Conservation (phyloP, 2,329 filamentous ascomycete genomes). For the Alternaria sp. region DNA sequence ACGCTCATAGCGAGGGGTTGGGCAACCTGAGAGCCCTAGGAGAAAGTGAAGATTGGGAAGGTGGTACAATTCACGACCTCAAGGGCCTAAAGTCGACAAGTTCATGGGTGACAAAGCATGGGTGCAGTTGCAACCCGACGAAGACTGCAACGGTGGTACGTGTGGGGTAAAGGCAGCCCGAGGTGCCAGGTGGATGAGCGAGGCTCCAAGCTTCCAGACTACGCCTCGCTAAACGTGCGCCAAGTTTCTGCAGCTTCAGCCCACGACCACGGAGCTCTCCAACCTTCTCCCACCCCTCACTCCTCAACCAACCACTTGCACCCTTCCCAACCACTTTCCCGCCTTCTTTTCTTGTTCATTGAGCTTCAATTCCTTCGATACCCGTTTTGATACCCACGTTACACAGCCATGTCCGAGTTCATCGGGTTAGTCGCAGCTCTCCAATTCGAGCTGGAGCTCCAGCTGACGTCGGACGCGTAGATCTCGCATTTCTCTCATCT, state of each 20-base stretch:
- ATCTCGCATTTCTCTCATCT: constrained; percentile 94
- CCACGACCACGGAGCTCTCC: constrained; percentile 20
- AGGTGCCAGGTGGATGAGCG: constrained; percentile 4
- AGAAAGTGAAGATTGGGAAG: background rate
- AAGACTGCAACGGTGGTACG: constrained; percentile 3
- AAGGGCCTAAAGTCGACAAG: background rate
- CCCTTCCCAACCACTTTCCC: constrained; percentile 28
- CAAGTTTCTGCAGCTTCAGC: constrained; percentile 27
- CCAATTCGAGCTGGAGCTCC: constrained; percentile 39
- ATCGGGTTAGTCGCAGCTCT: constrained; percentile 60
- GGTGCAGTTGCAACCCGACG: background rate
- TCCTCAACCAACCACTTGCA: constrained; percentile 16
- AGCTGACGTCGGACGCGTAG: constrained; percentile 57
- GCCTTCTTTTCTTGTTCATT: constrained; percentile 24
- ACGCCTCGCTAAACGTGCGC: constrained; percentile 25
- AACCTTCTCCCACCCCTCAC: constrained; percentile 14
- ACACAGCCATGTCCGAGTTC: constrained; percentile 63
- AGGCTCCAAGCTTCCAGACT: constrained; percentile 20
- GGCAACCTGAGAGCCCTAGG: background rate
- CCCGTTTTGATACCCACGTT: constrained; percentile 35
- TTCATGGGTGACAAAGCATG: constrained; percentile 1
- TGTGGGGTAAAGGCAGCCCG: constrained; percentile 28
- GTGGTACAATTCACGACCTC: background rate
- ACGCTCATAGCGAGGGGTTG: constrained; percentile 31
- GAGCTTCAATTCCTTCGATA: constrained; percentile 28